Evolutionary conservation across 257 asterid species (phyloP).

Genomic region (Petunia axillaris): DNA sequence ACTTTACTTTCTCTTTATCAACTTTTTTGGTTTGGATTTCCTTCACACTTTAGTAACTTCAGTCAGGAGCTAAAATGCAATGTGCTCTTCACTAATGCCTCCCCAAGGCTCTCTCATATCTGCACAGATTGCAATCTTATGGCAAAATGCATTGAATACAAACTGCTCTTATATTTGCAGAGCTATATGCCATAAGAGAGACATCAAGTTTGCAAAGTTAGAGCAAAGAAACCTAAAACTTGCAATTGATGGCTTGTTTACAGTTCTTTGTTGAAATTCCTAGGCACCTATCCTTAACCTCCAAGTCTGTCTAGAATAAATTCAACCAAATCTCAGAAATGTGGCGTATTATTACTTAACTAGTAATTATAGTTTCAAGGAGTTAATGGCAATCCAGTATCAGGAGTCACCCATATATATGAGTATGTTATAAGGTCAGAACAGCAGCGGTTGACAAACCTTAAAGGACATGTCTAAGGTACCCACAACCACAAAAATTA

Average conservation of each 20-base stretch:
- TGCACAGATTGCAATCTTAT: background rate
- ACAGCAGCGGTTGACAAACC: background rate
- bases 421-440: background rate
- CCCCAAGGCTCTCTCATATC: background rate
- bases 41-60: background rate
- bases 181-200: background rate
- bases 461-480: background rate
- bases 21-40: background rate
- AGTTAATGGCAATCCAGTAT: background rate
- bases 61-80: conserved; percentile 13
- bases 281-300: background rate
- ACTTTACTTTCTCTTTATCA: background rate
- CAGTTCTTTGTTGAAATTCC: background rate
- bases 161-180: background rate
- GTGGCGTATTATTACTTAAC: background rate
- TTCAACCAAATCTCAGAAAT: background rate
- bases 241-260: background rate
- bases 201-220: background rate
- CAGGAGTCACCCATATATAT: background rate
- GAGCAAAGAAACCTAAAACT: background rate
- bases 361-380: background rate
- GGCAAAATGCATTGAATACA: background rate
- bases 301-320: background rate
- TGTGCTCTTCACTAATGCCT: background rate
- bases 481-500: background rate